A percentile compares a stretch with the other conserved stretches of the same genome.
Conservation (phyloP, 2,329 filamentous ascomycete genomes). For the Aspergillus spinulosporus region DNA sequence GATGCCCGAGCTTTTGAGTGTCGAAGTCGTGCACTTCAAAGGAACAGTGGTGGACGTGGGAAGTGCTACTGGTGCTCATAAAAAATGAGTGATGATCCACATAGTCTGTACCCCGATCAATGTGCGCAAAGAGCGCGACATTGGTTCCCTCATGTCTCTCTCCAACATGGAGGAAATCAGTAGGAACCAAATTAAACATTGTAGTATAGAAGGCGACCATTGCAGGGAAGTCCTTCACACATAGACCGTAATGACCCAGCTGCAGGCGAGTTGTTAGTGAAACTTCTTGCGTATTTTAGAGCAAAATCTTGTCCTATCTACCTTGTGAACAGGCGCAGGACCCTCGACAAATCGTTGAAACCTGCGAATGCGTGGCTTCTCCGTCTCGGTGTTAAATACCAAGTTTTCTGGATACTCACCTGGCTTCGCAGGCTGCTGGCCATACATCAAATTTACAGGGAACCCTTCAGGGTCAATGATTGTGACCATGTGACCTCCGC, state of each 20-base stretch:
- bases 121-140: slow-evolving; percentile 50
- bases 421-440: slow-evolving; percentile 30
- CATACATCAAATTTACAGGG: slow-evolving; percentile 43
- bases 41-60: slow-evolving; percentile 52
- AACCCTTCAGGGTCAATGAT: slow-evolving; percentile 45
- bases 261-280: background rate
- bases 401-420: slow-evolving; percentile 19
- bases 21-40: slow-evolving; percentile 58
- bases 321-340: slow-evolving; percentile 35
- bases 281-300: background rate
- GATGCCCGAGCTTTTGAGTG: slow-evolving; percentile 53
- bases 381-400: slow-evolving; percentile 28
- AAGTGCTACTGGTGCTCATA: slow-evolving; percentile 33
- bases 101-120: slow-evolving; percentile 49
- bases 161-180: slow-evolving; percentile 32
- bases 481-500: slow-evolving; percentile 41
- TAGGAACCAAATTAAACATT: slow-evolving; percentile 34
- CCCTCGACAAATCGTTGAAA: slow-evolving; percentile 34
- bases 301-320: slow-evolving; percentile 18
- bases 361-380: slow-evolving; percentile 30
- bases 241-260: slow-evolving; percentile 35
- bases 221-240: slow-evolving; percentile 27
- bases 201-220: slow-evolving; percentile 32
- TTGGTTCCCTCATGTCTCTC: slow-evolving; percentile 24
- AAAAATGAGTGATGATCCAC: slow-evolving; percentile 59